These are phyloP conservation scores for Jimgerdemannia flammicorona DNA, from an alignment of 192 early-diverging fungal genomes.

Conservation along the genomic window DNA sequence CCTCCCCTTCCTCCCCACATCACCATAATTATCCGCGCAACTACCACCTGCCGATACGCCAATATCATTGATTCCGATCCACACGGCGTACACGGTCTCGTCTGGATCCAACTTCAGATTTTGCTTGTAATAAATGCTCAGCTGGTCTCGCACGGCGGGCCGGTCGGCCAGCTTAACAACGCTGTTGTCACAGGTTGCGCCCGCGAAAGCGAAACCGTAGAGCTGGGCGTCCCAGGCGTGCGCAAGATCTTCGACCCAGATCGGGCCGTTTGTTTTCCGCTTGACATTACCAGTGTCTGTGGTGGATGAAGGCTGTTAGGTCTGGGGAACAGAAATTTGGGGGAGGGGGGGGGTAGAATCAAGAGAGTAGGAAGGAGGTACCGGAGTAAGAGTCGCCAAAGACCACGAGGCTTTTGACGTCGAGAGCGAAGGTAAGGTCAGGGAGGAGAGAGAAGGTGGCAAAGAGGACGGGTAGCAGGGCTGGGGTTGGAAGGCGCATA, in stretches of 20 bases:
- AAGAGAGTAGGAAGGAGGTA: background rate
- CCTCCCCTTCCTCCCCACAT: background rate
- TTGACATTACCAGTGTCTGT: conserved; percentile 19
- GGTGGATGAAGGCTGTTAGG: conserved; percentile 1
- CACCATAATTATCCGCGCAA: too few relatives aligned
- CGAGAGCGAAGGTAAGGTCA: background rate
- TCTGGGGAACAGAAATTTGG: conserved; percentile 5
- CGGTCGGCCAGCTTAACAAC: background rate
- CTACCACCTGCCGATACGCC: conserved; percentile 3
- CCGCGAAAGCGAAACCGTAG: conserved; percentile 32
- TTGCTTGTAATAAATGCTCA: conserved; percentile 29
- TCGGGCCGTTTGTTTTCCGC: conserved; percentile 25
- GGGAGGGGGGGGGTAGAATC: too few relatives aligned
- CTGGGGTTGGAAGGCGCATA: background rate
- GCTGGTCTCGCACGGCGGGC: conserved; percentile 28
- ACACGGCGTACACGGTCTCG: conserved; percentile 29
- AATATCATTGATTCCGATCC: conserved; percentile 28
- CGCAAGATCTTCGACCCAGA: conserved; percentile 31
- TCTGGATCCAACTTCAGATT: conserved; percentile 18
- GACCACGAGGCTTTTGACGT: conserved; percentile 29
- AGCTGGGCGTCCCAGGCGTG: conserved; percentile 29
- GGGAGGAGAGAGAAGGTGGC: background rate
- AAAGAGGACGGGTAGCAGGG: background rate
- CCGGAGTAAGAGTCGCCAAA: conserved; percentile 37
- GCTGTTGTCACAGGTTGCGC: conserved; percentile 20